Conservation (phyloP, 1,284 basidiomycete species). For the Mycena sp. region DNA sequence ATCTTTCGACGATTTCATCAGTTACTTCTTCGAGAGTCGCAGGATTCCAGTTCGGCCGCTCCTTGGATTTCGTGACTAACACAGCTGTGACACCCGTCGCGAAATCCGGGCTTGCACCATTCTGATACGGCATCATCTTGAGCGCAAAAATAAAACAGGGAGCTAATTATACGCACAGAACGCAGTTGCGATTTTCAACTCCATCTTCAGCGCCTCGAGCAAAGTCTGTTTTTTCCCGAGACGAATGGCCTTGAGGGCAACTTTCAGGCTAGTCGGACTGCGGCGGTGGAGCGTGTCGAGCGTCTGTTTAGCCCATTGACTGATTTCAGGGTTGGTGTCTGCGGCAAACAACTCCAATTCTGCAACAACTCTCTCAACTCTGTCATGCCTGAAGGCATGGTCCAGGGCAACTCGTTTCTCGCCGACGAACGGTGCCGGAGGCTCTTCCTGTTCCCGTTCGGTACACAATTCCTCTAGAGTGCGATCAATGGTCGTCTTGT, state of each 20-base stretch:
- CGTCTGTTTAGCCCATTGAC: conserved; percentile 81
- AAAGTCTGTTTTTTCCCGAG: conserved; percentile 72
- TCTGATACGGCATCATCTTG: conserved; percentile 51
- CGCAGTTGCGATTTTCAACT: conserved; percentile 81
- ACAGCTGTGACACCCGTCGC: conserved; percentile 80
- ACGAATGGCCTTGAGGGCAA: conserved; percentile 83
- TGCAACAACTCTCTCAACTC: conserved; percentile 76
- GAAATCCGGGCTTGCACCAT: conserved; percentile 85
- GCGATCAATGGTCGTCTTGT: conserved; percentile 51
- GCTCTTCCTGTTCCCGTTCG: conserved; percentile 68
- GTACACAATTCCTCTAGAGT: conserved; percentile 76
- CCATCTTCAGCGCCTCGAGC: conserved; percentile 80
- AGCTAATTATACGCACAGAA: conserved; percentile 68
- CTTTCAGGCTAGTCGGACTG: conserved; percentile 91
- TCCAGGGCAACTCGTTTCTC: conserved; percentile 81
- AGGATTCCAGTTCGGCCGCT: conserved; percentile 75
- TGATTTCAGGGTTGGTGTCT: conserved; percentile 56
- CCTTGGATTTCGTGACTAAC: conserved; percentile 69
- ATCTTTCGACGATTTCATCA: conserved; percentile 61
- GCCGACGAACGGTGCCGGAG: conserved; percentile 65
- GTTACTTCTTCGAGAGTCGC: conserved; percentile 65
- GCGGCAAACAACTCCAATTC: conserved; percentile 60
- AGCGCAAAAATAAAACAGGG: conserved; percentile 19
- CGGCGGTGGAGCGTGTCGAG: conserved; percentile 70
- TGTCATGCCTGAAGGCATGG: conserved; percentile 74